A percentile compares a stretch with the other conserved stretches of the same genome.
phyloP scores from a whole-genome alignment of 2,329 filamentous ascomycete genomes.

The Fusarium torulosum region DNA sequence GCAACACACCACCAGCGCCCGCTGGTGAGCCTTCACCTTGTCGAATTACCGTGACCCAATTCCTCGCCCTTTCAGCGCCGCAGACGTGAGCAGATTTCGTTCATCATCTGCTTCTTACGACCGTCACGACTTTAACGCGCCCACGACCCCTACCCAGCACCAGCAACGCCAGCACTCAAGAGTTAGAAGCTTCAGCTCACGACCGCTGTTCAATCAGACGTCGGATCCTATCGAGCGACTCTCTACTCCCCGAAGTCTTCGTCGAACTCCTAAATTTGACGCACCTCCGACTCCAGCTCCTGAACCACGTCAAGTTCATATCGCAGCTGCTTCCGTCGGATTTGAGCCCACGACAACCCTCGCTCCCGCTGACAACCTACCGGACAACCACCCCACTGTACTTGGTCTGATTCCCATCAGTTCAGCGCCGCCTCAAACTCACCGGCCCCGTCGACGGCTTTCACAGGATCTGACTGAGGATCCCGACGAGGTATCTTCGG shows the following conservation, averaged over 20 bases:
- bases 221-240: constrained; percentile 57
- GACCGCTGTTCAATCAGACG: constrained; percentile 46
- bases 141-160: constrained; percentile 58
- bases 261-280: constrained; percentile 65
- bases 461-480: constrained; percentile 65
- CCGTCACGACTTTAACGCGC: constrained; percentile 67
- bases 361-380: constrained; percentile 40
- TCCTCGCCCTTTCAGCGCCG: constrained; percentile 49
- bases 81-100: constrained; percentile 61
- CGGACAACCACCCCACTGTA: constrained; percentile 45
- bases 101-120: constrained; percentile 60
- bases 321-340: constrained; percentile 63
- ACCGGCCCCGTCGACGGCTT: constrained; percentile 52
- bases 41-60: constrained; percentile 52
- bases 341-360: constrained; percentile 57
- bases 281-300: constrained; percentile 56
- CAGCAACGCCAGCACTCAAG: constrained; percentile 60
- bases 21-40: constrained; percentile 63
- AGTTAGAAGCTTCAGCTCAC: constrained; percentile 27
- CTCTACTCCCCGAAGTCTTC: constrained; percentile 62
- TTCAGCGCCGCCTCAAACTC: constrained; percentile 55
- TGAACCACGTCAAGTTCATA: constrained; percentile 58
- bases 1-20: constrained; percentile 50
- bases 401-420: constrained; percentile 54
- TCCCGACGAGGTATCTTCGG: constrained; percentile 56